Evolutionary conservation across 2,329 filamentous ascomycete species (phyloP), one percentile per base, ranked within the genome.

Genomic region (Fonsecaea nubica): DNA sequence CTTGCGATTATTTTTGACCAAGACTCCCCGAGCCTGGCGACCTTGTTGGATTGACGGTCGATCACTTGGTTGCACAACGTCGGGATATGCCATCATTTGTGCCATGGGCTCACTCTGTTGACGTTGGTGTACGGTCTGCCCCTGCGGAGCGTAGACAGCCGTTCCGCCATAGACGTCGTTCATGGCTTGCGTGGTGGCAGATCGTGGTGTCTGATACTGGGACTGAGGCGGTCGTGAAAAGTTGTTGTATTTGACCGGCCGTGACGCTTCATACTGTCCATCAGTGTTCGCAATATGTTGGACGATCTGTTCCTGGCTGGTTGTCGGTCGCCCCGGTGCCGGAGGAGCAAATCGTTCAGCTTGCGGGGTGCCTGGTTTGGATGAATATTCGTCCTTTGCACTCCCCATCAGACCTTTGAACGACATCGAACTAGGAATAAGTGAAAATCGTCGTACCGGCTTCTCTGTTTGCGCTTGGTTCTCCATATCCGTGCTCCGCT

Each of bases 1-100:
- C 71, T 87, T 89, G 64, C 93, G 88, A 79, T 94, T 93, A 77
- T 89, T 90, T 81, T 96, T 97, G 74, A 95, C 91, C 54, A 95
- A 81, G 10, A 92, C 87, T 38, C 85, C 87, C 76, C 83, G 67
- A 73, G 81, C 73, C 76, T 63, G 72, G 59, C 78, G 79, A 58
- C 75, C 75, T 65, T 76, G 76, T 68, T 81, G 79, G 71, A 79
- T 78, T 30, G 81, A 82, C 64, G 78, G 78, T 64, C 78, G 77
- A 61, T 65, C 64, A 35, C 57, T 35, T 13, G 61, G 54, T 33
- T 70, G 40, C 72, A 21, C 30, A n/a, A 21, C 53, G 12, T 84
- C 75, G 83, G 87, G 77, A 72, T 80, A 80, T 15, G 56, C 35
- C 60, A 69, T 61, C 58, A 72, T 65, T 12, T 71, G 66, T 32